Conservation (phyloP, 164 flowering plant genomes). For the Echeveria elegans region DNA sequence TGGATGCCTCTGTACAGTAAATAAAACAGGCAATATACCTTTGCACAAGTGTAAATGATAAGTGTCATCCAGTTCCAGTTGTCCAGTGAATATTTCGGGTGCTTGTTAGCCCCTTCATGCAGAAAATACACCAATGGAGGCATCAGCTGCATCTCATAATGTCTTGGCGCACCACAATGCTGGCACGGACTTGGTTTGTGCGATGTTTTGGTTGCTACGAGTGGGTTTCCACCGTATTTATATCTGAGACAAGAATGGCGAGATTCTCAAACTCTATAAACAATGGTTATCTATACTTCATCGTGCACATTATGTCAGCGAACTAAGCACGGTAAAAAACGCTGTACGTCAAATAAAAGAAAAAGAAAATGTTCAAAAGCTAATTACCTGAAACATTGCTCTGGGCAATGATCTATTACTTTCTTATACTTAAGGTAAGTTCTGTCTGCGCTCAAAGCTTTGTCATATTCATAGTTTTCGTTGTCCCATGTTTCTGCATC, state of each 20-base stretch:
- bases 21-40: too few species aligned
- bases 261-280: neutral
- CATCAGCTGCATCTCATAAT: slow-evolving; percentile 91
- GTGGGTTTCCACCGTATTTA: slow-evolving; percentile 68
- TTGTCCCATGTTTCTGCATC: slow-evolving; percentile 61
- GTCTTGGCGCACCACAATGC: slow-evolving; percentile 62
- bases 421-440: slow-evolving; percentile 90
- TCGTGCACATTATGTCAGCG: too few species aligned
- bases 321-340: neutral
- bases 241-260: slow-evolving; percentile 34
- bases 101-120: slow-evolving; percentile 39
- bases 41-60: slow-evolving; percentile 51
- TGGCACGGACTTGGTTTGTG: slow-evolving; percentile 42
- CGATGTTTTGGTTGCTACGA: slow-evolving; percentile 35
- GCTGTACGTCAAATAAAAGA: neutral
- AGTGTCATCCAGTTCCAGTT: slow-evolving; percentile 91
- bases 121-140: slow-evolving; percentile 73
- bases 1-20: too few species aligned
- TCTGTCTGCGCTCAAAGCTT: slow-evolving; percentile 70
- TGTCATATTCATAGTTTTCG: slow-evolving; percentile 83
- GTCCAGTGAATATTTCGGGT: slow-evolving; percentile 24
- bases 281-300: neutral
- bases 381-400: slow-evolving; percentile 45
- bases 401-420: slow-evolving; percentile 64
- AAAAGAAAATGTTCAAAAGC: slow-evolving; percentile 12